A percentile compares a stretch with the other conserved stretches of the same genome.
These are phyloP conservation scores for Hamigera avellanea DNA, from an alignment of 495 filamentous ascomycete genomes.

Conservation along the genomic window DNA sequence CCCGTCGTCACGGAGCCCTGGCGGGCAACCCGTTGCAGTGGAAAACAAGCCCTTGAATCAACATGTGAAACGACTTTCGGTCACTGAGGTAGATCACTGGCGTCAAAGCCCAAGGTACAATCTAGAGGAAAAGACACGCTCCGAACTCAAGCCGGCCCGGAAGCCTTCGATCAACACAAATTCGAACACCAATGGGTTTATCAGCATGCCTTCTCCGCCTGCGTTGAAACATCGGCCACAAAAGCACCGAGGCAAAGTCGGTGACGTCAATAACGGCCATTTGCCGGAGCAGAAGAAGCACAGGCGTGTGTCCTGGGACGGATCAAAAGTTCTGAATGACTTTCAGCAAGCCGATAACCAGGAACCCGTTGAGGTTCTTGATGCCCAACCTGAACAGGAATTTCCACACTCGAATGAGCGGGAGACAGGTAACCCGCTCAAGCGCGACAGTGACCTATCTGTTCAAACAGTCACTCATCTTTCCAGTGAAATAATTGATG, in stretches of 20 bases:
- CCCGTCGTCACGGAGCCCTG: conserved; percentile 18
- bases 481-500: conserved; percentile 28
- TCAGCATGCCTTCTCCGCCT: conserved; percentile 28
- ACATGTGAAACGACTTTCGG: conserved; percentile 29
- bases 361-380: too few species aligned
- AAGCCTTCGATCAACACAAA: conserved; percentile 21
- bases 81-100: conserved; percentile 27
- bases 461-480: conserved; percentile 35
- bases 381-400: too few species aligned
- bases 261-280: conserved; percentile 10
- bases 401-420: too few species aligned
- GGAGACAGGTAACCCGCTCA: conserved; percentile 5
- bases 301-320: conserved; percentile 35
- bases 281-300: conserved; percentile 20
- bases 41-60: conserved; percentile 28
- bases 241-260: conserved; percentile 29
- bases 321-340: conserved; percentile 26
- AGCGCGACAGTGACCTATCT: too few species aligned
- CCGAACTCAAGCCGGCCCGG: conserved; percentile 18
- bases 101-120: conserved; percentile 20
- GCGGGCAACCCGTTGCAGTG: conserved; percentile 17
- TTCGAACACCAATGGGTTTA: conserved; percentile 13
- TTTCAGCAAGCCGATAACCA: conserved; percentile 1
- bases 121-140: conserved; percentile 21
- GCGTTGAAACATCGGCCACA: conserved; percentile 32